Percentiles rank a stretch among this genome's conserved stretches.
These are phyloP conservation scores for Setomelanomma holmii DNA, from an alignment of 2,329 filamentous ascomycete genomes.

Conservation along the genomic window DNA sequence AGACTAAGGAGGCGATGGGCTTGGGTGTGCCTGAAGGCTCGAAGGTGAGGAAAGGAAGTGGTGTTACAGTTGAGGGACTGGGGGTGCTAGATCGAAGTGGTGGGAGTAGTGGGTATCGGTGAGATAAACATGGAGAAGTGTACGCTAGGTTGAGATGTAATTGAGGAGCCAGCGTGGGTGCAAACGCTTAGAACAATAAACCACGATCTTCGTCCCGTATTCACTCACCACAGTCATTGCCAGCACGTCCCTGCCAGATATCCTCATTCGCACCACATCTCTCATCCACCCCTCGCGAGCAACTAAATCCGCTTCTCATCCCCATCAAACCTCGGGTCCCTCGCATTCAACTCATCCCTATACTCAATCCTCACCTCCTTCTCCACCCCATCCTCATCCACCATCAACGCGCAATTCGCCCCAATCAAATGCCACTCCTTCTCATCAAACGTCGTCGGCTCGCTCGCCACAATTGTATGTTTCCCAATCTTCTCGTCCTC, in stretches of 20 bases:
- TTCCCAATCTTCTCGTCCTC: constrained; percentile 54
- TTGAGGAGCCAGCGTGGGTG: too few species aligned
- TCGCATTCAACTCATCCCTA: constrained; percentile 48
- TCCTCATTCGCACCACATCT: too few species aligned
- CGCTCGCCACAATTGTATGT: constrained; percentile 62
- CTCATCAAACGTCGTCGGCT: constrained; percentile 62
- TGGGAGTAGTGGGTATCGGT: constrained; percentile 15
- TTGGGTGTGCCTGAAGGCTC: constrained; percentile 19
- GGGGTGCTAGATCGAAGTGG: constrained; percentile 35
- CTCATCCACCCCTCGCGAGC: background rate
- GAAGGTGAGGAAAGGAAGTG: constrained; percentile 29
- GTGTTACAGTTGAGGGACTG: constrained; percentile 31
- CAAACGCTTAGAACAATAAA: too few species aligned
- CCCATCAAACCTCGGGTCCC: constrained; percentile 43
- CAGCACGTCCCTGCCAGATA: too few species aligned
- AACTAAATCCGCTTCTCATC: background rate
- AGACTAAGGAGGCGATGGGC: constrained; percentile 40
- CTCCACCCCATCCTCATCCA: constrained; percentile 51
- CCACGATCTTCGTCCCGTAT: too few species aligned
- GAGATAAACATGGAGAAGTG: background rate
- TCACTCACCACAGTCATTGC: too few species aligned
- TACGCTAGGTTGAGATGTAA: background rate
- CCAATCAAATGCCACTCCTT: constrained; percentile 60
- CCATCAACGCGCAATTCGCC: constrained; percentile 55
- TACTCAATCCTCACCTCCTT: constrained; percentile 48